Evolutionary conservation across 495 filamentous ascomycete genomes (phyloP), one percentile per base, ranked within the genome.

Genomic region (Cudoniella acicularis): DNA sequence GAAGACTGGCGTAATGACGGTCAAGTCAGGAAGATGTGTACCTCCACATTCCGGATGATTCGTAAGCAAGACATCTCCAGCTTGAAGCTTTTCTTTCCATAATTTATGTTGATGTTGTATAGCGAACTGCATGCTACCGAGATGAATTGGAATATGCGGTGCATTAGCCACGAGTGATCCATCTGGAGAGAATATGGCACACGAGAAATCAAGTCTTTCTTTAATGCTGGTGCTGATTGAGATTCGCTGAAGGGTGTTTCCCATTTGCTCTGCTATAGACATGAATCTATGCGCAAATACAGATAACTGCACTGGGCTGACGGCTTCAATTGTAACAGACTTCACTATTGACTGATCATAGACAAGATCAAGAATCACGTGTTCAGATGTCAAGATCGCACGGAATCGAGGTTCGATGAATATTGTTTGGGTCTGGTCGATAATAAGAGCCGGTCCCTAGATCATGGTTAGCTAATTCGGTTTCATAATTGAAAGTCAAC

Each of bases 261-360:
- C 74, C 75, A 78, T 78, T 48, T 78, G 75, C 52, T 78, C 72
- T 1, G 74, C 74, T 54, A 77, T 77, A 3, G 65, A 63, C 73
- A 77, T 77, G 52, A 70, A 70, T 50, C 69, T 64, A 48, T 70
- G 59, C 46, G 58, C 56, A 49, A 70, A 69, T 0, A 69, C 59
- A 18, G 66, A 69, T 10, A 70, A 55, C 52, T 68, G 64, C n/a
- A 63, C 62, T 6, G 68, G 68, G 54, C 66, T 58, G n/a, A 62
- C 23, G 41, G 30, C 13, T 6, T 36, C 30, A 4, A 60, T 58
- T n/a, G 64, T 42, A 18, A 56, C 62, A 23, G 52, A 50, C 4
- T 49, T 51, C 2, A 55, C 63, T 21, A 1, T 2, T 10, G 10
- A 8, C 11, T 46, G 10, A 55, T 54, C 41, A 10, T 50, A 23